Percentiles rank a stretch among this genome's conserved stretches.
Evolutionary conservation across 1,139 yeast genomes (phyloP).

Genomic region (Martiniozyma asiatica): DNA sequence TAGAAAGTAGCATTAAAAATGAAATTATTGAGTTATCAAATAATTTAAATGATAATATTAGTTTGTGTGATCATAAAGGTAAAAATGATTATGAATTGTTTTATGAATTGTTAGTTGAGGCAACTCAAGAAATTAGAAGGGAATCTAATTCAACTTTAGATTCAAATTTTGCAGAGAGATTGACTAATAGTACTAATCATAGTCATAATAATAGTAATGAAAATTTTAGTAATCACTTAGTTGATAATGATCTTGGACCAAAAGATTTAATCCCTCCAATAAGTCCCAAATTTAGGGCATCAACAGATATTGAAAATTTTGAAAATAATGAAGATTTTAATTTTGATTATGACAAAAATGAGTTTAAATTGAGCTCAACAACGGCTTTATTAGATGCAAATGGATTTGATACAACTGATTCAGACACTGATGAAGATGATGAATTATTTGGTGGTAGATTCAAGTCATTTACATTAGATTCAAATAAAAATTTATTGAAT

Average conservation of each 20-base stretch:
- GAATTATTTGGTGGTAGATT: slow-evolving; percentile 3
- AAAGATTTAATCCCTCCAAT: neutral
- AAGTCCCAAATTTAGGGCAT: too few species aligned
- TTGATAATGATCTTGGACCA: slow-evolving; percentile 4
- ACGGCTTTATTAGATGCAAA: slow-evolving; percentile 13
- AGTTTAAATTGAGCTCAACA: slow-evolving; percentile 7
- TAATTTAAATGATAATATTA: slow-evolving; percentile 8
- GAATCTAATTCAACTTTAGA: slow-evolving; percentile 10
- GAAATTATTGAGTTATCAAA: slow-evolving; percentile 9
- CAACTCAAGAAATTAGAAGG: slow-evolving; percentile 19
- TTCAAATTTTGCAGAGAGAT: too few species aligned
- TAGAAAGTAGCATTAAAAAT: slow-evolving; percentile 24
- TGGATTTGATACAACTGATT: slow-evolving; percentile 9
- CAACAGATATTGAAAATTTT: too few species aligned
- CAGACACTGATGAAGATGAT: slow-evolving; percentile 6
- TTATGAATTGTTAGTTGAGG: slow-evolving; percentile 38
- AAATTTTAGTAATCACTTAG: neutral
- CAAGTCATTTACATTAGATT: slow-evolving; percentile 6
- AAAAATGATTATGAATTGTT: slow-evolving; percentile 57
- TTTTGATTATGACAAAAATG: neutral
- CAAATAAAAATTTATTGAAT: slow-evolving; percentile 1
- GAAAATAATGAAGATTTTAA: neutral
- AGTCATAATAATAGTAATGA: neutral
- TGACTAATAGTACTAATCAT: slow-evolving; percentile 3
- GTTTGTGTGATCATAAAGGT: slow-evolving; percentile 11